Percentiles rank a stretch among this genome's conserved stretches.
Evolutionary conservation across 1,284 basidiomycete species (phyloP).

Genomic region (Ustilago bromivora): DNA sequence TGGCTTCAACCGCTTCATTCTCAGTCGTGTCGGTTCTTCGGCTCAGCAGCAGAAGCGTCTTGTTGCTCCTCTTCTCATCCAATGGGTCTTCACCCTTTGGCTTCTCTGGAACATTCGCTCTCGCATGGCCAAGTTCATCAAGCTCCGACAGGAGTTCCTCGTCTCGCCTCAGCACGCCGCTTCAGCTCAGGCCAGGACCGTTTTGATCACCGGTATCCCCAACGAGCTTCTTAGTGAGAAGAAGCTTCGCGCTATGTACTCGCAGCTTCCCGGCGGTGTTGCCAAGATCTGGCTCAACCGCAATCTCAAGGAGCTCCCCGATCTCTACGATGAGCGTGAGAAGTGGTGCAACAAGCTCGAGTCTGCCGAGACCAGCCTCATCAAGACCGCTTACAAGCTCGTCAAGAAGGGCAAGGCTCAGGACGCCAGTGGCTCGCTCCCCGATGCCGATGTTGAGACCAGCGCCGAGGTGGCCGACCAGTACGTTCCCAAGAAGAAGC

Average conservation of each 20-base stretch:
- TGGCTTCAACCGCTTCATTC: conserved; percentile 82
- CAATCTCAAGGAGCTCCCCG: conserved; percentile 84
- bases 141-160: conserved; percentile 85
- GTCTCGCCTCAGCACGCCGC: conserved; percentile 79
- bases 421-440: conserved; percentile 38
- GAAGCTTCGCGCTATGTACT: conserved; percentile 78
- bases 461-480: conserved; percentile 58
- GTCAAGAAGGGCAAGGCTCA: conserved; percentile 69
- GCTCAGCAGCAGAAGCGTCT: conserved; percentile 59
- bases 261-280: conserved; percentile 83
- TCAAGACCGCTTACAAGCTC: conserved; percentile 79
- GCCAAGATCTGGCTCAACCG: conserved; percentile 89
- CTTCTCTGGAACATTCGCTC: conserved; percentile 82
- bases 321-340: conserved; percentile 82
- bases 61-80: conserved; percentile 59
- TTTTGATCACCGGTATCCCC: conserved; percentile 91
- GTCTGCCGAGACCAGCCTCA: conserved; percentile 81
- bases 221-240: conserved; percentile 77
- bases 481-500: conserved; percentile 66
- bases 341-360: conserved; percentile 84
- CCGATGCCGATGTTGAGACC: conserved; percentile 53
- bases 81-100: conserved; percentile 73
- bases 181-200: conserved; percentile 84
- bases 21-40: conserved; percentile 76
- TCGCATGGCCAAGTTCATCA: conserved; percentile 85